Evolutionary conservation across 305 asterid genomes (phyloP), one percentile per base, ranked within the genome.

Genomic region (Ajuga reptans): DNA sequence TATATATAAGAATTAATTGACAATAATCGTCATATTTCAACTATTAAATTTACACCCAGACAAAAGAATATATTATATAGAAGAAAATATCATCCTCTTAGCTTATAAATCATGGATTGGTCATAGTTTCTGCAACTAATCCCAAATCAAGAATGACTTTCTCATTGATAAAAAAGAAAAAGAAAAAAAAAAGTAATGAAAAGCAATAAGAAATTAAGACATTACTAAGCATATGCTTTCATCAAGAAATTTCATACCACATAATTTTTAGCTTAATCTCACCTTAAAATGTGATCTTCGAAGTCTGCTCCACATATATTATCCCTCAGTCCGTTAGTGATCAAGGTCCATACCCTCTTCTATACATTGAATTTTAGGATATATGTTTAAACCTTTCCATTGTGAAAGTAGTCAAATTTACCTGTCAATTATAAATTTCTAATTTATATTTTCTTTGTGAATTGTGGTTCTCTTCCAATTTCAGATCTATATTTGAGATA

Each of bases 321-420:
- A 15, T 66, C 55, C 54, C 60, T 72, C 47, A 33, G 59, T 39
- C 57, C 16, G 14, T 43, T 58, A 64, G 6, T 46, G 61, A 66
- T 66, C 63, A 47, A 34, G 36, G n/a, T n/a, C 16, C 24, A 6
- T 34, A 21, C 27, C 27, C 27, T 33, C 52, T 31, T 47, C 5
- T 46, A 17, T 4, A 16, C 43, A 56, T 36, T 16, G 16, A 15
- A 36, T 21, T 21, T 21, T 21, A 21, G 27, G 27, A 21, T 21
- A 21, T 21, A 21, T 2, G 4, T 67, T 45, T 16, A 39, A 71
- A 52, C 49, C 52, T 52, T 58, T 52, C 45, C 29, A 29, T 11
- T 54, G 37, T 54, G 47, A 53, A 61, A 46, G 56, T 56, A 54
- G 66, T 17, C 17, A 47, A 8, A 33, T 42, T 43, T 43, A 37